Evolutionary conservation across 495 filamentous ascomycete species (phyloP).

Genomic region (Glonium stellatum): DNA sequence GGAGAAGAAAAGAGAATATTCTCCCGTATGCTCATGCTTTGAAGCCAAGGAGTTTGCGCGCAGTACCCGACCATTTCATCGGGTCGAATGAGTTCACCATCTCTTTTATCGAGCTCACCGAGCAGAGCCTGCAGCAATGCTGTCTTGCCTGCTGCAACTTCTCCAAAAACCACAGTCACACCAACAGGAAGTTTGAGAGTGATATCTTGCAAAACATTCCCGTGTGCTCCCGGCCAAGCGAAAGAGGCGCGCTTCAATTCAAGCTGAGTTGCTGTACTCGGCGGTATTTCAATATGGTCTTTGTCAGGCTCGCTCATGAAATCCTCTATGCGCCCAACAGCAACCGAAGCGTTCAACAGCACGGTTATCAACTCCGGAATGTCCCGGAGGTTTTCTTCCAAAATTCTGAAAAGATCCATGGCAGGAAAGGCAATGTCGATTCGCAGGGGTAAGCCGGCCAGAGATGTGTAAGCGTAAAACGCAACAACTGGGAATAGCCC

Average conservation of each 20-base stretch:
- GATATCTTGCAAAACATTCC: conserved; percentile 57
- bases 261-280: conserved; percentile 37
- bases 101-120: conserved; percentile 64
- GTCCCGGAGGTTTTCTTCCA: conserved; percentile 62
- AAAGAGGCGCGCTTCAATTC: conserved; percentile 59
- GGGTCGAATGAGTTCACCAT: conserved; percentile 52
- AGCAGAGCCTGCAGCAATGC: conserved; percentile 71
- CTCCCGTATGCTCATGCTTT: conserved; percentile 82
- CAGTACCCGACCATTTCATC: conserved; percentile 73
- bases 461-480: conserved; percentile 67
- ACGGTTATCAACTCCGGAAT: conserved; percentile 63
- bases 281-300: conserved; percentile 38
- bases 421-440: conserved; percentile 79
- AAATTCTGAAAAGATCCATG: conserved; percentile 66
- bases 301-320: conserved; percentile 83
- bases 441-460: conserved; percentile 55
- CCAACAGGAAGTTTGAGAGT: conserved; percentile 55
- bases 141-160: conserved; percentile 75
- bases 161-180: conserved; percentile 60
- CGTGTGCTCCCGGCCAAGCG: conserved; percentile 62
- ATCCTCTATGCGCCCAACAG: conserved; percentile 68
- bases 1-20: conserved; percentile 74
- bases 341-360: conserved; percentile 66
- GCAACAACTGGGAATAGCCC: conserved; percentile 70
- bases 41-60: conserved; percentile 80